These are phyloP conservation scores for Agaricus blazei DNA, from an alignment of 768 basidiomycete species.

Conservation along the genomic window DNA sequence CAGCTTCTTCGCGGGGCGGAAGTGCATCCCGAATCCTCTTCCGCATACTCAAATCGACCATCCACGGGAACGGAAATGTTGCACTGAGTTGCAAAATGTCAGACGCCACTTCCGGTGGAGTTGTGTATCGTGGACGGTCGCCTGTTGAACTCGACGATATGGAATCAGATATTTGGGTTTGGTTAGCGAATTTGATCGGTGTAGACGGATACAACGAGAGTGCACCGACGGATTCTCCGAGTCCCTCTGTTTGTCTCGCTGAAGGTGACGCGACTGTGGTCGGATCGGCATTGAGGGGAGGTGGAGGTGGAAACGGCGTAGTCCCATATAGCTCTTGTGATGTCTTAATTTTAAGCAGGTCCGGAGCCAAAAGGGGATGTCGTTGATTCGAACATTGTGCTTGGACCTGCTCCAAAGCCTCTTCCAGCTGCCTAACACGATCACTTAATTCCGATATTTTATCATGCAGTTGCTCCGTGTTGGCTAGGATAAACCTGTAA, in stretches of 20 bases:
- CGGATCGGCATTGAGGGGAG: conserved; percentile 6
- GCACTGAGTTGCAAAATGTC: conserved; percentile 56
- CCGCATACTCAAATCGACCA: conserved; percentile 56
- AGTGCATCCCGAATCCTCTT: conserved; percentile 60
- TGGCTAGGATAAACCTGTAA: conserved; percentile 61
- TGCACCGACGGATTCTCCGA: conserved; percentile 12
- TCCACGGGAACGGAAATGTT: conserved; percentile 68
- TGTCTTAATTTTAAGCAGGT: conserved; percentile 58
- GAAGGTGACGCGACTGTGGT: background rate
- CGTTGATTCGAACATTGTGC: conserved; percentile 30
- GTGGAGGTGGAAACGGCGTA: conserved; percentile 12
- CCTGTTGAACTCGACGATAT: background rate
- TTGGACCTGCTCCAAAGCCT: conserved; percentile 46
- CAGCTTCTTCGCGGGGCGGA: conserved; percentile 54
- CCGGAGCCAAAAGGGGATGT: conserved; percentile 56
- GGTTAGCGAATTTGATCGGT: background rate
- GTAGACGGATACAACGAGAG: conserved; percentile 8
- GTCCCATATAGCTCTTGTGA: conserved; percentile 57
- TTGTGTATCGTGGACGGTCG: conserved; percentile 11
- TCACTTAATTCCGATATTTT: conserved; percentile 58
- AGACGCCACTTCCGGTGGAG: conserved; percentile 35
- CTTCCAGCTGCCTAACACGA: conserved; percentile 61
- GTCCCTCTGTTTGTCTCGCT: conserved; percentile 6
- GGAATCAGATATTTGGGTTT: background rate
- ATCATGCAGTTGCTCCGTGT: conserved; percentile 61